phyloP scores from a whole-genome alignment of 2,329 filamentous ascomycete genomes.

The Leptodontidium sp. region DNA sequence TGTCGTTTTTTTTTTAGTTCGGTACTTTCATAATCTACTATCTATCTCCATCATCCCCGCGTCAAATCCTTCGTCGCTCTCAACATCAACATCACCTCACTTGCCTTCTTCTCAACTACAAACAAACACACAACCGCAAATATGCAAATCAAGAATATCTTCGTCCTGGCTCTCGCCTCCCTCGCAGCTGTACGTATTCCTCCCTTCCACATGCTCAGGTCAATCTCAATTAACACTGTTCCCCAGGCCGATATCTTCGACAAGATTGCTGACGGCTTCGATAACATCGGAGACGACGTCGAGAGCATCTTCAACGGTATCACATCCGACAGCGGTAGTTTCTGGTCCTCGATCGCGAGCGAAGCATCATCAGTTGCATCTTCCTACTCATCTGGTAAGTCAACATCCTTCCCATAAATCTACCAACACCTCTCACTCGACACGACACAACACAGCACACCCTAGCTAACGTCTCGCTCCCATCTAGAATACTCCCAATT shows the following conservation, averaged over 20 bases:
- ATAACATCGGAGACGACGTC: background rate
- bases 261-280: background rate
- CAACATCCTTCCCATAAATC: background rate
- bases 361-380: constrained; percentile 5
- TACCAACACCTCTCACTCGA: background rate
- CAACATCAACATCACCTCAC: background rate
- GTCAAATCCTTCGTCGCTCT: no score
- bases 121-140: background rate
- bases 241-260: background rate
- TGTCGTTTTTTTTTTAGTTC: background rate
- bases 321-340: background rate
- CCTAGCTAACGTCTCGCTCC: background rate
- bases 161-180: constrained; percentile 3
- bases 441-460: background rate
- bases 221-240: background rate
- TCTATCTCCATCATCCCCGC: background rate
- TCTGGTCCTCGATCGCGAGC: constrained; percentile 2
- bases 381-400: constrained; percentile 3
- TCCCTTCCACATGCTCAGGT: background rate
- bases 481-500: background rate
- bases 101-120: background rate
- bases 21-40: background rate
- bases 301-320: background rate
- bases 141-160: constrained; percentile 9
- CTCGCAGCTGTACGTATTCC: background rate